Percentiles rank a stretch among this genome's conserved stretches.
Conservation (phyloP, 306 rosid species). For the Cucurbita moschata region DNA sequence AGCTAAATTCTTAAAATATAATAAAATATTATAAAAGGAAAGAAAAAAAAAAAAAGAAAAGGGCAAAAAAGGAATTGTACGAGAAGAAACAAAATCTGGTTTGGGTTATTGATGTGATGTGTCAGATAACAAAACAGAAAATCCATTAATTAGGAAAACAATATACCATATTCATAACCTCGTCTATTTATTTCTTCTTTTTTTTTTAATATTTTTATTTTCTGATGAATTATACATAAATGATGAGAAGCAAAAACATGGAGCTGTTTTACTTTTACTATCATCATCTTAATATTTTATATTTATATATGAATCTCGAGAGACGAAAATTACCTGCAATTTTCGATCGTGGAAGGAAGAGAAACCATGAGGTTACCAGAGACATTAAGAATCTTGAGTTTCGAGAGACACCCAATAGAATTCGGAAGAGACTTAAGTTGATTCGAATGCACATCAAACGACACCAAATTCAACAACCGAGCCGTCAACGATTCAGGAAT, state of each 20-base stretch:
- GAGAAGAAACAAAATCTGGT: not conserved
- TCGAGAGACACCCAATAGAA: slow-evolving; percentile 81
- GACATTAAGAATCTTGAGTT: slow-evolving; percentile 63
- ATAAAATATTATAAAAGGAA: too few species aligned
- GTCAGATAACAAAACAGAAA: not conserved
- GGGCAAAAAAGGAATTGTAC: not conserved
- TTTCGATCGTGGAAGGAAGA: slow-evolving; percentile 67
- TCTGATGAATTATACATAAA: too few species aligned
- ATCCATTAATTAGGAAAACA: not conserved
- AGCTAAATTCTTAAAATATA: too few species aligned
- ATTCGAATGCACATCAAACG: slow-evolving; percentile 74
- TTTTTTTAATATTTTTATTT: too few species aligned
- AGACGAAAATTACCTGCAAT: slow-evolving; percentile 54
- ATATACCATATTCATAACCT: not conserved
- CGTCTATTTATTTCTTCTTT: not conserved
- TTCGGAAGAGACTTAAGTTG: slow-evolving; percentile 71
- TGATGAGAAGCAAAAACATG: not conserved
- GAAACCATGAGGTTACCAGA: slow-evolving; percentile 55
- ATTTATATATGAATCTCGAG: too few species aligned
- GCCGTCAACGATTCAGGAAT: slow-evolving; percentile 82
- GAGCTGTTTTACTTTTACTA: not conserved
- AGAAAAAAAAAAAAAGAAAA: not conserved
- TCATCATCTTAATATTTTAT: too few species aligned
- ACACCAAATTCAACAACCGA: slow-evolving; percentile 49
- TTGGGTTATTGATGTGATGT: not conserved